These are phyloP conservation scores for Tetrapisispora pingtungensis DNA, from an alignment of 805 yeast species.

Conservation along the genomic window DNA sequence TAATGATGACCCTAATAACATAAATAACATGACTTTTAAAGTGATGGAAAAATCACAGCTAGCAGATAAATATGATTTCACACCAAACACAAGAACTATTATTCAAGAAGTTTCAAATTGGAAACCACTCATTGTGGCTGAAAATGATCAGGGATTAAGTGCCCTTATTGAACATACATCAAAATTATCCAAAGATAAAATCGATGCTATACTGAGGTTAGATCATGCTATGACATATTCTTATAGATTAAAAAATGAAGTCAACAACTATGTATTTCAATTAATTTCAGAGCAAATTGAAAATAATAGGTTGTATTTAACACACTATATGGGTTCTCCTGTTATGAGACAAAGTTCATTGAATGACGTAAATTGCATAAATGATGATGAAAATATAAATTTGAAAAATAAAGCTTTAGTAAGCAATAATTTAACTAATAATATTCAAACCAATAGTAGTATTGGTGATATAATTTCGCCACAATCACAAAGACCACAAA, in stretches of 20 bases:
- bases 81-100: constrained; percentile 55
- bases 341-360: not conserved
- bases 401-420: not conserved
- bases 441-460: not conserved
- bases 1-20: not conserved
- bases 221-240: constrained; percentile 68
- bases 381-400: not conserved
- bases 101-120: constrained; percentile 31
- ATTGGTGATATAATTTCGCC: constrained; percentile 16
- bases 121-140: not conserved
- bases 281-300: constrained; percentile 55
- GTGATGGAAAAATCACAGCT: not conserved
- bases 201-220: constrained; percentile 58
- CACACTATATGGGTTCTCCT: constrained; percentile 6
- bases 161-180: constrained; percentile 60
- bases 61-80: constrained; percentile 26
- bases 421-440: not conserved
- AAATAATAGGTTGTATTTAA: constrained; percentile 30
- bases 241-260: constrained; percentile 67
- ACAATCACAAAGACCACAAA: constrained; percentile 13
- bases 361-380: not conserved
- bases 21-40: not conserved
- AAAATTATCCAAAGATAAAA: constrained; percentile 47
- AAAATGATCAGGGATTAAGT: constrained; percentile 48
- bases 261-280: constrained; percentile 55